A percentile compares a stretch with the other conserved stretches of the same genome.
Evolutionary conservation across 352 stramenopile species (phyloP).

Genomic region (Globisporangium abappressorium): DNA sequence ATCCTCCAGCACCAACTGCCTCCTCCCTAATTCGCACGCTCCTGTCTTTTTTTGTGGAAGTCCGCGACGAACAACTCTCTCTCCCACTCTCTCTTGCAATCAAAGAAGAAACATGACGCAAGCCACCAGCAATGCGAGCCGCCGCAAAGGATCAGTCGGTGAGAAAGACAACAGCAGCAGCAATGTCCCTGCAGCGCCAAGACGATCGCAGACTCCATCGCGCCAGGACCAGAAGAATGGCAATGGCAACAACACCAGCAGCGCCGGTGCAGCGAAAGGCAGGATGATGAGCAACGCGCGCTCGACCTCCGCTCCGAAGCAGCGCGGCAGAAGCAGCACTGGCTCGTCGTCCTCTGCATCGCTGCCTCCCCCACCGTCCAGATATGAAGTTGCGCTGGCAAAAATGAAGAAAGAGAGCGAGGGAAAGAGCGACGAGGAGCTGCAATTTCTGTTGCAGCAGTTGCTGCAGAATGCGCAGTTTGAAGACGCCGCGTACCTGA

Average conservation of each 20-base stretch:
- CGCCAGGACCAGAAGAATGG: conserved; percentile 14
- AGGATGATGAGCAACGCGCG: conserved; percentile 6
- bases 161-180: conserved; percentile 8
- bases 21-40: not conserved
- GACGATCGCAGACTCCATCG: conserved; percentile 16
- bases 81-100: not conserved
- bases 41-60: not conserved
- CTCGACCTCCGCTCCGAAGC: conserved; percentile 17
- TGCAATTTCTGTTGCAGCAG: conserved; percentile 56
- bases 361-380: conserved; percentile 5
- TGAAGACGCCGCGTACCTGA: conserved; percentile 67
- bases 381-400: conserved; percentile 32
- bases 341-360: not conserved
- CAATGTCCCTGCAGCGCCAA: not conserved
- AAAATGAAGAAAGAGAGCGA: conserved; percentile 28
- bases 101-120: conserved; percentile 8
- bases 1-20: too few species aligned
- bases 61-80: not conserved
- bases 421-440: conserved; percentile 40
- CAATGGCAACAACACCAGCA: conserved; percentile 7
- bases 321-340: conserved; percentile 14
- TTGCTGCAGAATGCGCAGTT: conserved; percentile 45
- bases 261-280: not conserved
- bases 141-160: conserved; percentile 15
- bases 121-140: conserved; percentile 5